Conservation (phyloP, 495 filamentous ascomycete genomes). For the Tuber aestivum region DNA sequence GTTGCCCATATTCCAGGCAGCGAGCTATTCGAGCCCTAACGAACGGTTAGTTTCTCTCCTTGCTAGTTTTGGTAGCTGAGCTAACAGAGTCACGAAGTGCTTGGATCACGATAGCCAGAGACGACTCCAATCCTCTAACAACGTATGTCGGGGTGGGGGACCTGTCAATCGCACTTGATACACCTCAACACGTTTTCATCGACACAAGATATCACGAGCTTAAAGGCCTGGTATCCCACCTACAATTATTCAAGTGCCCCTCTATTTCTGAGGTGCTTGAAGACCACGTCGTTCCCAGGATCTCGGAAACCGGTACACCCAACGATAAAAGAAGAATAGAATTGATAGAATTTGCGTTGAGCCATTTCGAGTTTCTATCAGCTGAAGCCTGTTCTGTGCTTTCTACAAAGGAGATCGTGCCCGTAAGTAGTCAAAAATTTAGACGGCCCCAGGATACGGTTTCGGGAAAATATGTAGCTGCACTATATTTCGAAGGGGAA, state of each 20-base stretch:
- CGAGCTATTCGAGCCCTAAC: neutral
- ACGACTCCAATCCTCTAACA: neutral
- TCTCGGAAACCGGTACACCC: slow-evolving; percentile 8
- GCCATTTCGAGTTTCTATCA: slow-evolving; percentile 7
- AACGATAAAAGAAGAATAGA: slow-evolving; percentile 17
- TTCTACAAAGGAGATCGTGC: slow-evolving; percentile 34
- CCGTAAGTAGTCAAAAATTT: slow-evolving; percentile 12
- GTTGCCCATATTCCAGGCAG: slow-evolving; percentile 21
- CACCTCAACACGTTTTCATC: slow-evolving; percentile 26
- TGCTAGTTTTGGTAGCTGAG: neutral
- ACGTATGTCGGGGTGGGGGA: slow-evolving; percentile 19
- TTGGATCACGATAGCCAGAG: slow-evolving; percentile 21
- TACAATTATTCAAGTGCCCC: slow-evolving; percentile 19
- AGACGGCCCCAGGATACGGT: slow-evolving; percentile 21
- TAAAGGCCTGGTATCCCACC: slow-evolving; percentile 6
- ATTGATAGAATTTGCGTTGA: slow-evolving; percentile 18
- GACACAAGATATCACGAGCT: slow-evolving; percentile 17
- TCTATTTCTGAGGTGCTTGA: slow-evolving; percentile 17
- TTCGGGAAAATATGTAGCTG: neutral
- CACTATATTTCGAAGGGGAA: slow-evolving; percentile 34
- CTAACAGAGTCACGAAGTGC: slow-evolving; percentile 11
- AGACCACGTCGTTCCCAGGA: slow-evolving; percentile 26
- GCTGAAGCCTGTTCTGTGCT: slow-evolving; percentile 9
- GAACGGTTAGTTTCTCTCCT: slow-evolving; percentile 7
- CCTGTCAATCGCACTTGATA: slow-evolving; percentile 18